Percentiles rank a stretch among this genome's conserved stretches.
Evolutionary conservation across 2,329 filamentous ascomycete genomes (phyloP).

Genomic region (Colletotrichum paranaense): DNA sequence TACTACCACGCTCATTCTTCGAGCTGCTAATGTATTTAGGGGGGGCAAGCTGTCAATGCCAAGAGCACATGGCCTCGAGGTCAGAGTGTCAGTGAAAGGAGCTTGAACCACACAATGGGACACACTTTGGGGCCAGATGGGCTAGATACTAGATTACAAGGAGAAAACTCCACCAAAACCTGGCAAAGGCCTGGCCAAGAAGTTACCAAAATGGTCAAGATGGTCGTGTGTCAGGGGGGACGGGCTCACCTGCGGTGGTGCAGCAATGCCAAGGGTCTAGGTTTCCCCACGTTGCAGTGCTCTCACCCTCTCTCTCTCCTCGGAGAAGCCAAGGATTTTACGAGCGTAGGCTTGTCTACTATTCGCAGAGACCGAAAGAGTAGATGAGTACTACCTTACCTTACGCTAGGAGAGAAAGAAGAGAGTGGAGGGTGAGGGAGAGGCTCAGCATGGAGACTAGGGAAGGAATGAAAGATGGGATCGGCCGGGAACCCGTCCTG

Average conservation of each 20-base stretch:
- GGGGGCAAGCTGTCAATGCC: slow-evolving; percentile 1
- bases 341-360: not conserved
- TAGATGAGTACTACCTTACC: too few relatives aligned
- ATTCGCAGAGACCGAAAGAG: not conserved
- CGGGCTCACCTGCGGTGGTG: slow-evolving; percentile 20
- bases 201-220: not conserved
- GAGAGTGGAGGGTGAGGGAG: not conserved
- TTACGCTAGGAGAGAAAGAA: not conserved
- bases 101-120: not conserved
- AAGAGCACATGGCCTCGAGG: not conserved
- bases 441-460: not conserved
- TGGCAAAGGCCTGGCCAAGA: not conserved
- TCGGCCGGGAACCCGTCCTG: not conserved
- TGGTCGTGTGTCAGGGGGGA: slow-evolving; percentile 18
- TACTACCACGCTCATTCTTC: not conserved
- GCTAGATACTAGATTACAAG: slow-evolving; percentile 8
- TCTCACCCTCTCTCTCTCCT: not conserved
- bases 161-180: slow-evolving; percentile 5
- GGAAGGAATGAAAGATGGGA: not conserved
- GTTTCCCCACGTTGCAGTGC: not conserved
- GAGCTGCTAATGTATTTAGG: not conserved
- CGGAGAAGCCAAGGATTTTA: not conserved
- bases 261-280: slow-evolving; percentile 23
- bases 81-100: not conserved
- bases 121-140: not conserved